Evolutionary conservation across 1,139 yeast genomes (phyloP), one percentile per base, ranked within the genome.

Genomic region (Groenewaldozyma sp.): DNA sequence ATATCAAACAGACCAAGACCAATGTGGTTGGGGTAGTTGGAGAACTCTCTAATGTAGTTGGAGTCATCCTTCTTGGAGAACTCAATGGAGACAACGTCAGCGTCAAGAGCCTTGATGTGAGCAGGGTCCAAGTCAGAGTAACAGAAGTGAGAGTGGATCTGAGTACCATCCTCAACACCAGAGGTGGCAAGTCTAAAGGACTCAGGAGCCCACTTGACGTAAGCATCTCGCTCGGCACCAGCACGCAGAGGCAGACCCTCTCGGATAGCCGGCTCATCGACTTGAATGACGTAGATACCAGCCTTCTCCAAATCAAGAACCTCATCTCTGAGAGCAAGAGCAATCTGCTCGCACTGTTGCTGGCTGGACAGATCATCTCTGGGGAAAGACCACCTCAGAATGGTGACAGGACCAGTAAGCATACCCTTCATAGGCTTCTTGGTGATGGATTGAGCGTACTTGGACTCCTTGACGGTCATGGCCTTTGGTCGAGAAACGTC

Each of bases 341-440:
- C 94, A 67, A 91, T 82, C 78, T 91, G 98, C 67, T 84, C 77
- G 59, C 97, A 88, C 76, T 91, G 98, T 54, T 79, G 75, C 75
- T 84, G 78, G 73, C 84, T 93, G 53, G 95, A 76, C 56, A 91
- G 82, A 62, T 91, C 98, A 65, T 88, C 93, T 81, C 98, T 86
- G 74, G 98, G 98, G 97, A 91, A 91, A 60, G 98, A 91, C 98
- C 98, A 91, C 81, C 98, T 86, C 68, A 91, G 81, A 71, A 94
- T 86, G 62, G 98, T 91, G 59, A 91, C 94, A 67, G 98, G 98
- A 73, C 98, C 98, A 65, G 98, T 88, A 68, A 91, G 82, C 98
- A 91, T 91, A 83, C 98, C 98, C 80, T 91, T 91, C 79, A 91
- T 82, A 65, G 96, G 96, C 74, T 82, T 82, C 60, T 78, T 71